phyloP scores from a whole-genome alignment of 225 moss, liverwort and hornwort genomes.

The Physcomitrium patens region DNA sequence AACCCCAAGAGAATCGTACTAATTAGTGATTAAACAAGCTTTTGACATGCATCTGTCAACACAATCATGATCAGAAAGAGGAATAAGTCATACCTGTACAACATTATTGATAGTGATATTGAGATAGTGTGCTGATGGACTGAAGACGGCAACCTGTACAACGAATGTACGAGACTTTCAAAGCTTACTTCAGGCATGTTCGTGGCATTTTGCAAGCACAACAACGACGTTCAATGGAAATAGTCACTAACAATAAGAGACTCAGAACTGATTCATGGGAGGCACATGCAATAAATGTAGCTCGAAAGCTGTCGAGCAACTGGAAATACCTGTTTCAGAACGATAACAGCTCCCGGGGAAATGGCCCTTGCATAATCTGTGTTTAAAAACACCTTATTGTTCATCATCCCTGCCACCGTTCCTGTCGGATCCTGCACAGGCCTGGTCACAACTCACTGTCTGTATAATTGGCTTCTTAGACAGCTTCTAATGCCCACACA shows the following conservation, averaged over 20 bases:
- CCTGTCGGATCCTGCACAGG: conserved; percentile 84
- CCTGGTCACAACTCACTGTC: conserved; percentile 38
- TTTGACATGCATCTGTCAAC: neutral
- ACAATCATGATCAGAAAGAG: conserved; percentile 1
- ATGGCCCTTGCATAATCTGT: conserved; percentile 59
- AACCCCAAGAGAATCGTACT: neutral
- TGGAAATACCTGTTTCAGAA: conserved; percentile 61
- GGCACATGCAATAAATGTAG: conserved; percentile 1
- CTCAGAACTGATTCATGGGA: neutral
- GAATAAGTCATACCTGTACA: conserved; percentile 49
- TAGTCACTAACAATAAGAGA: neutral
- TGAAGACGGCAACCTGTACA: conserved; percentile 76
- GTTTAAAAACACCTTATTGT: conserved; percentile 66
- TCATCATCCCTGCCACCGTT: conserved; percentile 66
- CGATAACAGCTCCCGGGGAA: conserved; percentile 73
- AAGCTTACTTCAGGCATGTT: neutral
- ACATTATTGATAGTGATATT: conserved; percentile 78
- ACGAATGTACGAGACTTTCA: conserved; percentile 5
- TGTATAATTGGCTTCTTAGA: conserved; percentile 24
- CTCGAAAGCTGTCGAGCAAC: neutral
- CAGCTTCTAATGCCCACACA: neutral
- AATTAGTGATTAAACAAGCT: neutral
- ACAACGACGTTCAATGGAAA: neutral
- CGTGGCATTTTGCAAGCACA: too few species aligned
- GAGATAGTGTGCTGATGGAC: conserved; percentile 67